phyloP scores from a whole-genome alignment of 2,329 filamentous ascomycete species.

The Nigrospora osmanthi region DNA sequence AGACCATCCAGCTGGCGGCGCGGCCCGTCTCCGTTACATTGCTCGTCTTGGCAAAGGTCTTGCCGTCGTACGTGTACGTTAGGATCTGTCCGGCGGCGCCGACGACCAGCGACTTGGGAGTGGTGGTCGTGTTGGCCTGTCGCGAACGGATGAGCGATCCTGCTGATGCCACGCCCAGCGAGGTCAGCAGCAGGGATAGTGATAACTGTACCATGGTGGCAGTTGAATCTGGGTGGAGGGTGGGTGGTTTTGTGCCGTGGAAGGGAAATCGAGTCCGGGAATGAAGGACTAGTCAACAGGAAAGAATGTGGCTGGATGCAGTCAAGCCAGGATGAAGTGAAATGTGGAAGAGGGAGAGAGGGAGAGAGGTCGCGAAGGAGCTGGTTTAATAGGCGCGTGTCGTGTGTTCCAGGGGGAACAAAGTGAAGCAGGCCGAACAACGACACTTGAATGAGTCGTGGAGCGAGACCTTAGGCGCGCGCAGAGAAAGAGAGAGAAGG shows the following conservation, averaged over 20 bases:
- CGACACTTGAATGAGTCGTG: too few relatives aligned
- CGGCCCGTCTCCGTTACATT: constrained; percentile 21
- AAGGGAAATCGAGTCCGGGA: too few relatives aligned
- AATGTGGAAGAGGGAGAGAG: too few relatives aligned
- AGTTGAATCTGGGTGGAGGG: constrained; percentile 1
- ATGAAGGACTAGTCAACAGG: too few relatives aligned
- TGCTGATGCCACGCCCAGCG: constrained; percentile 13
- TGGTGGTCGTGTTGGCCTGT: constrained; percentile 1
- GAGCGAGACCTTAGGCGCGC: too few relatives aligned
- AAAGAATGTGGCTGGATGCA: too few relatives aligned
- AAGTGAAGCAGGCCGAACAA: too few relatives aligned
- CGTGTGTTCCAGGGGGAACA: too few relatives aligned
- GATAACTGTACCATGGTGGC: constrained; percentile 10
- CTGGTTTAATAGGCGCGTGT: too few relatives aligned
- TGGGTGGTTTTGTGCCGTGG: neutral
- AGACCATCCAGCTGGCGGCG: constrained; percentile 37
- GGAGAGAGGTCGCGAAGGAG: too few relatives aligned
- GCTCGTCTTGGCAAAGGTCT: constrained; percentile 27
- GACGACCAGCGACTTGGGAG: constrained; percentile 26
- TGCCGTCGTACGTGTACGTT: constrained; percentile 32
- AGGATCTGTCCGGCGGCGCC: constrained; percentile 31
- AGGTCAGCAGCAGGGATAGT: constrained; percentile 12
- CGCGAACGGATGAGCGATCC: constrained; percentile 9
- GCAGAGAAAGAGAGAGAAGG: too few relatives aligned
- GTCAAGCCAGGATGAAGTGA: too few relatives aligned